Evolutionary conservation across 2,329 filamentous ascomycete species (phyloP), one percentile per base, ranked within the genome.

Genomic region (Pseudogymnoascus sp.): DNA sequence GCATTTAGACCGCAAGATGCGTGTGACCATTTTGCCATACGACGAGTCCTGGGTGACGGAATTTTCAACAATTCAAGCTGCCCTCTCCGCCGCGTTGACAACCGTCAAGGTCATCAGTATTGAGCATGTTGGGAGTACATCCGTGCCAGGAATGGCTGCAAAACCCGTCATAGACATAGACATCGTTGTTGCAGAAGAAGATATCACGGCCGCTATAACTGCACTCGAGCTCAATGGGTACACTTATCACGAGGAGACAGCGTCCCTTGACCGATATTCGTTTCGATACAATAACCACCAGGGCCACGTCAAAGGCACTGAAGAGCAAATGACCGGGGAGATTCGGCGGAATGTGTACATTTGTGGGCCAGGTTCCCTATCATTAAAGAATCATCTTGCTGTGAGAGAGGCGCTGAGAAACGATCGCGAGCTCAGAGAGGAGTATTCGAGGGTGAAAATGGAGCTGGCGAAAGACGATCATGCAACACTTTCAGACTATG

Each of bases 91-190:
- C 1, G 64, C 62, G 11, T 58, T 68, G 7, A 21, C 18, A 38
- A 59, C 58, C 5, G 25, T 63, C 21, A 58, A 65, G 1, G 60
- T 62, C 59, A 69, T 72, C 16, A 64, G 70, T 21, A 71, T 83
- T 60, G 66, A 72, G 16, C 81, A 83, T 67, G 73, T 78, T 33
- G 81, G 81, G 25, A 82, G 79, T 11, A 83, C 82, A 28, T 79
- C 78, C 60, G 73, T 84, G 5, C 78, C 79, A 0, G 72, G 70
- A 6, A 75, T 84, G 3, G 73, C 78, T 0, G 81, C 82, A 52
- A 83, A 84, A 71, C 73, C 75, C 31, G 71, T 83, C 55, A 80
- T 84, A 55, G 81, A 84, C 67, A 74, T 84, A 28, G 82, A 83
- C 66, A 70, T 83, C 7, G 72, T 77, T 3, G 73, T 83, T 6